Evolutionary conservation across 108 stramenopile genomes (phyloP), one percentile per base, ranked within the genome.

Genomic region (Skeletonema marinoi): DNA sequence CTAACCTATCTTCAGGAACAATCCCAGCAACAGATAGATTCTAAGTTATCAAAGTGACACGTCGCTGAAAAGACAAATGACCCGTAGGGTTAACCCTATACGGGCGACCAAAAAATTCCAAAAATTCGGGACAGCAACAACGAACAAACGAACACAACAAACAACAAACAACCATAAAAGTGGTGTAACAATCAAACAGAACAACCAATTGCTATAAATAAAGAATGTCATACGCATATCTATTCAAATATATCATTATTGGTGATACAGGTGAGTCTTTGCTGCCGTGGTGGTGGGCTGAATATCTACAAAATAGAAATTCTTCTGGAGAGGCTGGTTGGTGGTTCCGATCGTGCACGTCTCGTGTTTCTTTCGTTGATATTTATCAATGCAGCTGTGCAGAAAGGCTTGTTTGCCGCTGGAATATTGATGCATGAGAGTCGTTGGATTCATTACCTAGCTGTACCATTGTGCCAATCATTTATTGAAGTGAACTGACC

Each of bases 211-310:
- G 10, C 39, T 12, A 41, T 11, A 19, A 56, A 10, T 56, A 56
- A 25, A 71, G 19, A 65, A 96, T 96, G 95, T 92, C 91, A 12
- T 96, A 96, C 78, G 89, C 92, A 48, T 96, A 93, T 69, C 70
- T 96, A 12, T 96, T 96, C 88, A 96, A 96, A 76, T 96, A 98
- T 87, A 99, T 99, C 72, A 98, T 99, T 88, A 99, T 99, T 74
- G 99, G 99, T 46, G 99, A 99, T 68, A 98, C 98, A 54, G 98
- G 98, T 94, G 70, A 82, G 88, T 83, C 6, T 3, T 56, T 19
- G 1, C 29, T 21, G 21, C 32, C 14, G 68, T 32, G 14, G 29
- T 6, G 19, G n/a, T 39, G 29, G 39, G 30, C 54, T 50, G 48
- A 50, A 25, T 25, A 25, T 25, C 25, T 25, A 0, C 25, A 25